Evolutionary conservation across 371 early-diverging fungal genomes (phyloP).

Genomic region (Fennellomyces sp.): DNA sequence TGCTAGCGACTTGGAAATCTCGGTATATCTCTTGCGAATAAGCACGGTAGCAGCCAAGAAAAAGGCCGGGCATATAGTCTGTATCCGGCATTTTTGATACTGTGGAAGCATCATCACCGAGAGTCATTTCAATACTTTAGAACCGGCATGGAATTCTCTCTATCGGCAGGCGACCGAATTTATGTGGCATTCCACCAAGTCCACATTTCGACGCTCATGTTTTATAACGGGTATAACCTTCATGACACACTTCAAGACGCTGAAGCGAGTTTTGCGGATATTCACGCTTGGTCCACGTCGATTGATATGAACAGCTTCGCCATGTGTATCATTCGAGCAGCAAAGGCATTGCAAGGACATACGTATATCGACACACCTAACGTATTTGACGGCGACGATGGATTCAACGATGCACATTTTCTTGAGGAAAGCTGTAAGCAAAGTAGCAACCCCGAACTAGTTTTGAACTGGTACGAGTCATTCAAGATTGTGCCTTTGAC

Average conservation of each 20-base stretch:
- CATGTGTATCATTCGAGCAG: constrained; percentile 39
- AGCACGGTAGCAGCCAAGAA: constrained; percentile 30
- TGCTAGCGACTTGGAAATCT: constrained; percentile 30
- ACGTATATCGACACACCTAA: constrained; percentile 25
- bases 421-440: constrained; percentile 35
- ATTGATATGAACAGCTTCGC: constrained; percentile 36
- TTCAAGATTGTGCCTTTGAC: constrained; percentile 42
- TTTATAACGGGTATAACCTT: constrained; percentile 25
- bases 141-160: constrained; percentile 12
- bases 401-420: constrained; percentile 43
- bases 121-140: constrained; percentile 23
- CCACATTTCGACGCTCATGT: constrained; percentile 26
- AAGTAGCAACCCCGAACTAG: constrained; percentile 33
- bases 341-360: constrained; percentile 42
- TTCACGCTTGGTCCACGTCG: constrained; percentile 42
- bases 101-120: constrained; percentile 38
- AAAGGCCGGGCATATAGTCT: constrained; percentile 35
- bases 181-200: constrained; percentile 38
- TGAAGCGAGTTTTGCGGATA: constrained; percentile 37
- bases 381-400: constrained; percentile 49
- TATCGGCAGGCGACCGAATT: constrained; percentile 46
- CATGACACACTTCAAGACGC: constrained; percentile 29
- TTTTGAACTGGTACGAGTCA: constrained; percentile 43
- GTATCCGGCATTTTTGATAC: constrained; percentile 30
- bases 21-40: constrained; percentile 33